phyloP scores from a whole-genome alignment of 202 grass and related monocot species.

The Tripidium arundinaceum region DNA sequence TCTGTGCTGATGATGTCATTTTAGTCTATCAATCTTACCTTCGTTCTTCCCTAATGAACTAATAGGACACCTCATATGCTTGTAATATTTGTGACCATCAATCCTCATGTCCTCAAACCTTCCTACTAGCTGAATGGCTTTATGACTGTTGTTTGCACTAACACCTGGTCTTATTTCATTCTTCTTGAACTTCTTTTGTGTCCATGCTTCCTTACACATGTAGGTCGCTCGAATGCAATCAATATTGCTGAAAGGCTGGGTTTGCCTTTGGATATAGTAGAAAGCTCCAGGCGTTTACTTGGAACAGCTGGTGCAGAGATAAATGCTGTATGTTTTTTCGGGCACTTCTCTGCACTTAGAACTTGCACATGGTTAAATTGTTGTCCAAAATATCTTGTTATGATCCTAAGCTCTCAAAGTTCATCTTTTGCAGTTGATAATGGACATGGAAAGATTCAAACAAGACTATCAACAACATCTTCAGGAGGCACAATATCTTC shows the following conservation, averaged over 20 bases:
- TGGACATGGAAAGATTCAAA: conserved; percentile 84
- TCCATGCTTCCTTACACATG: conserved; percentile 27
- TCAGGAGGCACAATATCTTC: conserved; percentile 49
- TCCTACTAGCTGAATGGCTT: conserved; percentile 19
- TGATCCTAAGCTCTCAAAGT: conserved; percentile 5
- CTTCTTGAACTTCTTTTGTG: conserved; percentile 18
- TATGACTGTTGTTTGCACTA: conserved; percentile 16
- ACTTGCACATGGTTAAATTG: not conserved
- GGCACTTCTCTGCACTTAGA: conserved; percentile 2
- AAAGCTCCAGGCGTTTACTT: conserved; percentile 43
- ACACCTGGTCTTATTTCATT: conserved; percentile 16
- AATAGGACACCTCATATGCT: not conserved
- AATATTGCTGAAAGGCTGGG: conserved; percentile 74
- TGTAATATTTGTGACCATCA: not conserved
- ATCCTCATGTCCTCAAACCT: not conserved
- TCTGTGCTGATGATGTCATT: not conserved
- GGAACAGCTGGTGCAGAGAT: conserved; percentile 73
- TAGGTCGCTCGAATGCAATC: conserved; percentile 79
- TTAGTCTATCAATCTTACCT: not conserved
- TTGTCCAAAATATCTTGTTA: conserved; percentile 23
- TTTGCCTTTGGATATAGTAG: conserved; percentile 49
- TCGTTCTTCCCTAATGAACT: not conserved
- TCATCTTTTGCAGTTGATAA: conserved; percentile 62
- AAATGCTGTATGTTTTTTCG: conserved; percentile 48
- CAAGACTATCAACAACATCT: conserved; percentile 54